Percentiles rank a stretch among this genome's conserved stretches.
Evolutionary conservation across 2,329 filamentous ascomycete genomes (phyloP).

Genomic region (Cladophialophora bantiana): DNA sequence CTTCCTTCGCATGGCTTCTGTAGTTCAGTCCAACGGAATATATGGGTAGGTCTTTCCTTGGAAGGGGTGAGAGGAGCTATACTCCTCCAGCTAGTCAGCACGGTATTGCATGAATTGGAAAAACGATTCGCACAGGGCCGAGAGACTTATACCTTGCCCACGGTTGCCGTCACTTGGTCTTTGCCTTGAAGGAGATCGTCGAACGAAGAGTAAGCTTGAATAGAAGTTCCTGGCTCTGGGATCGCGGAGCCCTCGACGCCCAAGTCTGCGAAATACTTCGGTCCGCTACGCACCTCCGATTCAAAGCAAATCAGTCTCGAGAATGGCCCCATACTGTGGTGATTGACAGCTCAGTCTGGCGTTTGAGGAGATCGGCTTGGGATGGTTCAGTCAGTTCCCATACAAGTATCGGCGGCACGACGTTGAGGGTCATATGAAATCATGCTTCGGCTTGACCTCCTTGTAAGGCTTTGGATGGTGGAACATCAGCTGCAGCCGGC

Average conservation of each 20-base stretch:
- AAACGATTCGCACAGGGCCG: background rate
- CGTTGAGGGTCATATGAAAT: background rate
- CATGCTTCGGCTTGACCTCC: background rate
- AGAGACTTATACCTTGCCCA: background rate
- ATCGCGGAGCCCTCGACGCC: background rate
- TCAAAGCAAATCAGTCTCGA: slow-evolving; percentile 8
- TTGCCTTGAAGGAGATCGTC: background rate
- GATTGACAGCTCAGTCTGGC: background rate
- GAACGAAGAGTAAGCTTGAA: slow-evolving; percentile 10
- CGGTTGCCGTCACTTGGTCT: background rate
- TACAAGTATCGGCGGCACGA: background rate
- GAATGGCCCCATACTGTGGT: background rate
- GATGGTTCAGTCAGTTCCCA: background rate
- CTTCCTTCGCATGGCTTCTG: slow-evolving; percentile 23
- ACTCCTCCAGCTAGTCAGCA: slow-evolving; percentile 2
- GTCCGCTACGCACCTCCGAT: background rate
- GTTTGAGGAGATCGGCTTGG: background rate
- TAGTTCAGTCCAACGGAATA: slow-evolving; percentile 25
- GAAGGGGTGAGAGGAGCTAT: slow-evolving; percentile 5
- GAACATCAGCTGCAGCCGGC: background rate
- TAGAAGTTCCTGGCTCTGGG: background rate
- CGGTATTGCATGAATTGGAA: background rate
- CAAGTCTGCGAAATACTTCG: slow-evolving; percentile 10
- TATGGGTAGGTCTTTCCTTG: slow-evolving; percentile 1
- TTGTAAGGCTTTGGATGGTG: background rate